Evolutionary conservation across 2,329 filamentous ascomycete species (phyloP).

Genomic region (Rhytidhysteron rufulum): DNA sequence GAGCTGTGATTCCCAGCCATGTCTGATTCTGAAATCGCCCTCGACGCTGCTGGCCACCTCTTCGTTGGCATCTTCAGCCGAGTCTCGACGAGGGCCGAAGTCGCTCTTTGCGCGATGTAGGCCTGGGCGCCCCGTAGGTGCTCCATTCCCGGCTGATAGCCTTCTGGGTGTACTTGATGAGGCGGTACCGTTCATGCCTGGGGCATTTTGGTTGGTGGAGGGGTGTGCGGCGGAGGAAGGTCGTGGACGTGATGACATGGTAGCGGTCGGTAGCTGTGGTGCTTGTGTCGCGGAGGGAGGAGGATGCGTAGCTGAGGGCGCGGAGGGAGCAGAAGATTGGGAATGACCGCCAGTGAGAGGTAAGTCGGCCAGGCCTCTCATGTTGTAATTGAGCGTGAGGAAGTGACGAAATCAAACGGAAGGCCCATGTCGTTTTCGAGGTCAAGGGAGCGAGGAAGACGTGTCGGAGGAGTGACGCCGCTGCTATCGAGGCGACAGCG

Average conservation of each 20-base stretch:
- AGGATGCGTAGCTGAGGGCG: neutral
- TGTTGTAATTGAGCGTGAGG: constrained; percentile 21
- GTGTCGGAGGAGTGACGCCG: too few species aligned
- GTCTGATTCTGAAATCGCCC: constrained; percentile 60
- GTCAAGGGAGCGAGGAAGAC: neutral
- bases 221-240: constrained; percentile 20
- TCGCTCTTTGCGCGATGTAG: constrained; percentile 52
- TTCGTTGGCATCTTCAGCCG: constrained; percentile 32
- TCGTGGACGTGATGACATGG: constrained; percentile 20
- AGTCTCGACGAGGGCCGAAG: constrained; percentile 41
- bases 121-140: constrained; percentile 20
- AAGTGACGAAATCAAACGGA: constrained; percentile 15
- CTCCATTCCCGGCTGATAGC: constrained; percentile 3
- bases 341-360: constrained; percentile 18
- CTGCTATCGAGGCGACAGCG: too few species aligned
- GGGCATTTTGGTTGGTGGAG: constrained; percentile 11
- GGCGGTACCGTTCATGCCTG: constrained; percentile 17
- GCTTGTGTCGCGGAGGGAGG: constrained; percentile 7
- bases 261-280: constrained; percentile 11
- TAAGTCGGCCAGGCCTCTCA: constrained; percentile 27
- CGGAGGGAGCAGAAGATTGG: constrained; percentile 1
- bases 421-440: constrained; percentile 27
- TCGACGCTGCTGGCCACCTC: constrained; percentile 40
- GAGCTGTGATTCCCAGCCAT: constrained; percentile 91
- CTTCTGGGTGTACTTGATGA: constrained; percentile 3